Evolutionary conservation across 768 basidiomycete genomes (phyloP).

Genomic region (Sarcomyxa edulis): DNA sequence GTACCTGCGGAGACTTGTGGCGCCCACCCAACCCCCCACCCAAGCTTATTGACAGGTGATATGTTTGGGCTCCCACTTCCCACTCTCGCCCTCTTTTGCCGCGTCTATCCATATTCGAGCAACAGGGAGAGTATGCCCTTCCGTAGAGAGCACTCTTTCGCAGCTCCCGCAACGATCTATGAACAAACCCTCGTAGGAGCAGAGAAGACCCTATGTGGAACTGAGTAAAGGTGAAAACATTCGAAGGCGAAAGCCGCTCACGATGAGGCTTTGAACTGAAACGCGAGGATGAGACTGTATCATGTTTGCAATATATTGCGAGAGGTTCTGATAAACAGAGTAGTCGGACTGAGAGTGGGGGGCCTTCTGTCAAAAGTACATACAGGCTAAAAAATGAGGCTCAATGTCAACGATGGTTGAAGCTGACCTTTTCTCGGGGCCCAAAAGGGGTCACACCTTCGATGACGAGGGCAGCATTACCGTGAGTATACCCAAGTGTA

Average conservation of each 20-base stretch:
- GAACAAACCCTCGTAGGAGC: slow-evolving; percentile 58
- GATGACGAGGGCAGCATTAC: slow-evolving; percentile 35
- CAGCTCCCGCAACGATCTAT: slow-evolving; percentile 55
- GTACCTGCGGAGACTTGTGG: too few relatives aligned
- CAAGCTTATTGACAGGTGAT: too few relatives aligned
- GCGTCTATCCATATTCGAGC: slow-evolving; percentile 48
- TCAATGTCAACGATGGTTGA: slow-evolving; percentile 4
- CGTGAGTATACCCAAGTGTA: slow-evolving; percentile 33
- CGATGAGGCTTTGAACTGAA: slow-evolving; percentile 49
- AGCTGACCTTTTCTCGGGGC: slow-evolving; percentile 60
- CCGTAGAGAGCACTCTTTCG: slow-evolving; percentile 59
- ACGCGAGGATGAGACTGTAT: slow-evolving; percentile 49
- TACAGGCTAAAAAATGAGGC: not conserved
- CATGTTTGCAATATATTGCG: slow-evolving; percentile 62
- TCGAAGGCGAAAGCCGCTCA: slow-evolving; percentile 16
- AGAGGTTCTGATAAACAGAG: slow-evolving; percentile 55
- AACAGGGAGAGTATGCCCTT: slow-evolving; percentile 71
- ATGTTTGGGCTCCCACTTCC: slow-evolving; percentile 50
- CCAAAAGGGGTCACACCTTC: slow-evolving; percentile 70
- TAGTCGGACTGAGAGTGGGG: slow-evolving; percentile 69
- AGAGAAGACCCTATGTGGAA: slow-evolving; percentile 38
- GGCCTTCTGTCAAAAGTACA: slow-evolving; percentile 38
- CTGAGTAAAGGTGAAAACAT: not conserved
- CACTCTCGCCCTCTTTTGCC: slow-evolving; percentile 18
- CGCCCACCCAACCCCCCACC: too few relatives aligned